Evolutionary conservation across 2,329 filamentous ascomycete genomes (phyloP).

Genomic region (Fusarium annulatum): DNA sequence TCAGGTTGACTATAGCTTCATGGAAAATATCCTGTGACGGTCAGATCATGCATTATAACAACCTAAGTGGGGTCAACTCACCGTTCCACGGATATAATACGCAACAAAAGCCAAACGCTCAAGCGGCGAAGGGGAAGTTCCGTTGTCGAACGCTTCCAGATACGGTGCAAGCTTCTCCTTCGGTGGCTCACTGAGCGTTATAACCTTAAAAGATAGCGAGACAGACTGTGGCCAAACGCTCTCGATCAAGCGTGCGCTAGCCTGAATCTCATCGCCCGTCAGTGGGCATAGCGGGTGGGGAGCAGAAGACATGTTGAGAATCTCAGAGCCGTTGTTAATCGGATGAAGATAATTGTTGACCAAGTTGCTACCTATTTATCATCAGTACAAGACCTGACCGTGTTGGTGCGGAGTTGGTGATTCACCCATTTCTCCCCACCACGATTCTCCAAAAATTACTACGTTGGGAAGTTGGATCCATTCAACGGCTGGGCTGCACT

Average conservation of each 20-base stretch:
- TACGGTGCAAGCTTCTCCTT: constrained; percentile 31
- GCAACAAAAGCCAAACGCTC: constrained; percentile 31
- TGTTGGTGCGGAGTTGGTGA: background rate
- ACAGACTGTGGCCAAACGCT: constrained; percentile 26
- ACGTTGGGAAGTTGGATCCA: background rate
- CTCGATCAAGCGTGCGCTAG: constrained; percentile 25
- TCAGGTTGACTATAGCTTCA: constrained; percentile 34
- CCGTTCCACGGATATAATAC: constrained; percentile 34
- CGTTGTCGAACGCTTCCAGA: constrained; percentile 17
- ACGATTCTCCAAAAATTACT: constrained; percentile 24
- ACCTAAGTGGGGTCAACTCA: background rate
- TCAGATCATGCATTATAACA: background rate
- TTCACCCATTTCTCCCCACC: background rate
- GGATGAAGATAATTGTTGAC: background rate
- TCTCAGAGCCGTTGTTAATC: accelerated
- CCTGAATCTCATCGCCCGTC: constrained; percentile 28
- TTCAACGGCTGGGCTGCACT: background rate
- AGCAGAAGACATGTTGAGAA: background rate
- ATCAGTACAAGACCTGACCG: background rate
- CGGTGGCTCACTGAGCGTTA: constrained; percentile 33
- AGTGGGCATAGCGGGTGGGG: constrained; percentile 31
- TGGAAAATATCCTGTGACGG: constrained; percentile 27
- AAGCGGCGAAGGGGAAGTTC: constrained; percentile 1
- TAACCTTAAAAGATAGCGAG: constrained; percentile 33
- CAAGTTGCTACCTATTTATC: constrained; percentile 15